Evolutionary conservation across 176 grass and related monocot genomes (phyloP).

Genomic region (Avena sativa): DNA sequence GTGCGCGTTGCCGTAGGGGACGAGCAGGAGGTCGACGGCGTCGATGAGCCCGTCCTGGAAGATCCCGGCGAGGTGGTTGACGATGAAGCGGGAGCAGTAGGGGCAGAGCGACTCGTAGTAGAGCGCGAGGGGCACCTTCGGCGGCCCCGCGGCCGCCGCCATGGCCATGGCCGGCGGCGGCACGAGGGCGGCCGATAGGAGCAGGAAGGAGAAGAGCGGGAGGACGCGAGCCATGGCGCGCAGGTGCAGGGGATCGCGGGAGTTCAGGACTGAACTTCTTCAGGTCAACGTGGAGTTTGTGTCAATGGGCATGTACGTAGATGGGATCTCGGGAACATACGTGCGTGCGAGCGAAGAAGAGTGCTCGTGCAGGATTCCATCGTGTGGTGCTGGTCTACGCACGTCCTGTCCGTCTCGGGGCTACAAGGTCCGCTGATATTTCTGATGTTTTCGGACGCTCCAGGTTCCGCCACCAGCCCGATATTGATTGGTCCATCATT

Average conservation of each 20-base stretch:
- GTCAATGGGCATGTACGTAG: not conserved
- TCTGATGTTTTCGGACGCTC: not conserved
- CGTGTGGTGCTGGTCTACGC: not conserved
- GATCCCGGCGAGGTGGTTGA: conserved; percentile 70
- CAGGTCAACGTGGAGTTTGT: not conserved
- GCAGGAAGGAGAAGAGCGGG: not conserved
- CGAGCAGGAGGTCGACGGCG: conserved; percentile 66
- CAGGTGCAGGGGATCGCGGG: not conserved
- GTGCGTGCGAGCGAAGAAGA: not conserved
- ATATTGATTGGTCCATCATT: not conserved
- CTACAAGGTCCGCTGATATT: not conserved
- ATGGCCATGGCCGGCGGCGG: not conserved
- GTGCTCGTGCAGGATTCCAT: not conserved
- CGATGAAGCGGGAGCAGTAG: conserved; percentile 75
- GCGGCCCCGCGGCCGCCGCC: not conserved
- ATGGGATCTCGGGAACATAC: not conserved
- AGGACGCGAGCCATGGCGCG: conserved; percentile 22
- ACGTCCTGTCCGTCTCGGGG: not conserved
- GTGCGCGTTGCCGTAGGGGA: conserved; percentile 85
- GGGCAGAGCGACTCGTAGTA: conserved; percentile 92
- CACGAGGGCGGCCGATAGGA: not conserved
- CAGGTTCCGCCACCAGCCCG: not conserved
- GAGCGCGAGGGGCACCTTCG: conserved; percentile 70
- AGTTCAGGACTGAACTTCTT: not conserved
- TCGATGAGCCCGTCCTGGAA: conserved; percentile 68